These are phyloP conservation scores for Phytophthora pistaciae DNA, from an alignment of 352 stramenopile genomes.

Conservation along the genomic window DNA sequence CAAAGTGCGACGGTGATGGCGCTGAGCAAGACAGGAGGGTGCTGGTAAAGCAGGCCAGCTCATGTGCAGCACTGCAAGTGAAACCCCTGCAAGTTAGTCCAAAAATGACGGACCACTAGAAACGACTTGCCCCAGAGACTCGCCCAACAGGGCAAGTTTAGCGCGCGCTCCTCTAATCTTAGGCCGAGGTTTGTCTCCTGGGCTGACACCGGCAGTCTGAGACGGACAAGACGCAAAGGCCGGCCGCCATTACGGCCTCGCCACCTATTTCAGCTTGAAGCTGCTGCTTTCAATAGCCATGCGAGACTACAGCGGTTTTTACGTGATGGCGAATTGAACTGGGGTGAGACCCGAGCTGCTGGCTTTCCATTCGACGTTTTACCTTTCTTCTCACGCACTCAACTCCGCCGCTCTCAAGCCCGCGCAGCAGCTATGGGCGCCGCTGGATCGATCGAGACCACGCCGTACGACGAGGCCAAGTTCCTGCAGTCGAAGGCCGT, in stretches of 20 bases:
- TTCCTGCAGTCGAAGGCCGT: conserved; percentile 76
- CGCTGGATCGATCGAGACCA: conserved; percentile 61
- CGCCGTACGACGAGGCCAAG: conserved; percentile 67
- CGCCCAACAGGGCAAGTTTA: neutral
- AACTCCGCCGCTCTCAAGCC: conserved; percentile 6
- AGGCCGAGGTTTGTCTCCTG: neutral
- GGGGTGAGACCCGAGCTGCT: neutral
- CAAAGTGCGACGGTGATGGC: neutral
- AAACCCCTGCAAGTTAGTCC: neutral
- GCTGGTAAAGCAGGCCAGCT: neutral
- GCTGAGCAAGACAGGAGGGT: neutral
- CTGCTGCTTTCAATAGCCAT: conserved; percentile 16
- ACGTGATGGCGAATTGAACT: conserved; percentile 5
- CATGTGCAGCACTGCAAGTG: neutral
- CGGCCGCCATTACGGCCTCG: neutral
- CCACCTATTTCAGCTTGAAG: conserved; percentile 23
- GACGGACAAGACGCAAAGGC: conserved; percentile 7
- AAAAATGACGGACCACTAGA: neutral
- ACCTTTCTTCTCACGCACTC: conserved; percentile 18
- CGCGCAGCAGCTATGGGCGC: conserved; percentile 51
- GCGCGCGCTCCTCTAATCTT: conserved; percentile 14
- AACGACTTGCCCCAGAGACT: conserved; percentile 5
- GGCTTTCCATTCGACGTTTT: conserved; percentile 34
- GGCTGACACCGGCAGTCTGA: conserved; percentile 3
- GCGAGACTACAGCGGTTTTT: conserved; percentile 10